phyloP scores from a whole-genome alignment of 257 asterid species.

The Scutellaria minor region DNA sequence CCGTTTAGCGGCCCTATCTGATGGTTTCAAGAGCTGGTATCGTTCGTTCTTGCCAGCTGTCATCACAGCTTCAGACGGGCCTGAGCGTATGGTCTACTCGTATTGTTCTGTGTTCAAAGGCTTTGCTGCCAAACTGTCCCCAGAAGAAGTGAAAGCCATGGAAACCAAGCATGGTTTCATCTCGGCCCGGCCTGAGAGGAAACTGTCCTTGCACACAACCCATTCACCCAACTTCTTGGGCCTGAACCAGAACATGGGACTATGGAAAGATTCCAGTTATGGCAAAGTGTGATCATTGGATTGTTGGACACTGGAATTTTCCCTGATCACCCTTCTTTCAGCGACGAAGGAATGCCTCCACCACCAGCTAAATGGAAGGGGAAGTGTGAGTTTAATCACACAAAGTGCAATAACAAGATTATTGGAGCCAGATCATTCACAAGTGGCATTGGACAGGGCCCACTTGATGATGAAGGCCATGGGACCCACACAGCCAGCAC shows the following conservation, averaged over 20 bases:
- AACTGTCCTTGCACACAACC: constrained; percentile 25
- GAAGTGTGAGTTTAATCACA: constrained; percentile 43
- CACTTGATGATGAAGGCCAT: constrained; percentile 40
- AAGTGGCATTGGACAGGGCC: background rate
- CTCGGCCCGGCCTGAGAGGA: constrained; percentile 29
- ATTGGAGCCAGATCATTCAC: constrained; percentile 48
- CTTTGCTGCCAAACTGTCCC: constrained; percentile 44
- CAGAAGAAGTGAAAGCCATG: constrained; percentile 37
- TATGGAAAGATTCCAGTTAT: constrained; percentile 20
- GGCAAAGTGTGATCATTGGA: constrained; percentile 29
- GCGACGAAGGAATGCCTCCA: constrained; percentile 30
- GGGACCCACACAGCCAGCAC: constrained; percentile 63
- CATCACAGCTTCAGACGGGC: background rate
- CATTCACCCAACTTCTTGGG: constrained; percentile 34
- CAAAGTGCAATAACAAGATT: constrained; percentile 47
- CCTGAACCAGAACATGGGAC: constrained; percentile 7
- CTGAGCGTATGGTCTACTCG: constrained; percentile 14
- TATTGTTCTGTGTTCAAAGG: constrained; percentile 41
- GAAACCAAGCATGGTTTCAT: constrained; percentile 22
- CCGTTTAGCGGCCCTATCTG: background rate
- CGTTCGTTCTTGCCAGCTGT: constrained; percentile 8
- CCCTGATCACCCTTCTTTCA: constrained; percentile 34
- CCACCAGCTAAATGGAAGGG: constrained; percentile 36
- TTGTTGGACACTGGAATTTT: constrained; percentile 25
- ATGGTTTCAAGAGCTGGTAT: constrained; percentile 23